A percentile compares a stretch with the other conserved stretches of the same genome.
These are phyloP conservation scores for Venustampulla echinocandica DNA, from an alignment of 495 filamentous ascomycete species.

Conservation along the genomic window DNA sequence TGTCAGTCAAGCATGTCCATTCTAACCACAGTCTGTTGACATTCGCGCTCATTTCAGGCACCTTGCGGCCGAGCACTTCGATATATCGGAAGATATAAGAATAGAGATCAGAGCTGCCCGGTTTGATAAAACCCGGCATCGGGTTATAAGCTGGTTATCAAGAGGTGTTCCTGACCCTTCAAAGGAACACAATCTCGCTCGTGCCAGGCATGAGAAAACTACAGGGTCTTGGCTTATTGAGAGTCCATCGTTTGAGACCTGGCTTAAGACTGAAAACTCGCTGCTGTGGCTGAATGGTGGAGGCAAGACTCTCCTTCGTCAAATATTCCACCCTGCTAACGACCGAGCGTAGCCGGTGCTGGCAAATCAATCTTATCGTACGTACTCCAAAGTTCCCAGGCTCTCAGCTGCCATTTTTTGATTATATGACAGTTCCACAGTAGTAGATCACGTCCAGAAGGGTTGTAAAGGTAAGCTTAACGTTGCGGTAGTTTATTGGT, in stretches of 20 bases:
- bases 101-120: not conserved
- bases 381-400: slow-evolving; percentile 13
- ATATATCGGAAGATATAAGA: not conserved
- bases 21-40: not conserved
- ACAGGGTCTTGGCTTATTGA: slow-evolving; percentile 28
- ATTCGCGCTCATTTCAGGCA: not conserved
- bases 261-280: slow-evolving; percentile 15
- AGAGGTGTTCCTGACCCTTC: slow-evolving; percentile 17
- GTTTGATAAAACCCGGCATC: not conserved
- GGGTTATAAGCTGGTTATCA: not conserved
- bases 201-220: slow-evolving; percentile 3
- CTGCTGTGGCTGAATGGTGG: slow-evolving; percentile 30
- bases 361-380: slow-evolving; percentile 19
- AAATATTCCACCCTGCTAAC: not conserved
- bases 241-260: slow-evolving; percentile 16
- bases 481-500: slow-evolving; percentile 19
- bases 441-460: slow-evolving; percentile 20
- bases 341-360: not conserved
- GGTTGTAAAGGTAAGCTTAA: not conserved
- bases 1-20: not conserved
- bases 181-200: slow-evolving; percentile 16
- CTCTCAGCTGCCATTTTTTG: slow-evolving; percentile 1
- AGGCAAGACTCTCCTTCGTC: slow-evolving; percentile 10
- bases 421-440: slow-evolving; percentile 22
- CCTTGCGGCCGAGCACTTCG: not conserved